These are phyloP conservation scores for Penicillium janthinellum DNA, from an alignment of 2,329 filamentous ascomycete species.

Conservation along the genomic window DNA sequence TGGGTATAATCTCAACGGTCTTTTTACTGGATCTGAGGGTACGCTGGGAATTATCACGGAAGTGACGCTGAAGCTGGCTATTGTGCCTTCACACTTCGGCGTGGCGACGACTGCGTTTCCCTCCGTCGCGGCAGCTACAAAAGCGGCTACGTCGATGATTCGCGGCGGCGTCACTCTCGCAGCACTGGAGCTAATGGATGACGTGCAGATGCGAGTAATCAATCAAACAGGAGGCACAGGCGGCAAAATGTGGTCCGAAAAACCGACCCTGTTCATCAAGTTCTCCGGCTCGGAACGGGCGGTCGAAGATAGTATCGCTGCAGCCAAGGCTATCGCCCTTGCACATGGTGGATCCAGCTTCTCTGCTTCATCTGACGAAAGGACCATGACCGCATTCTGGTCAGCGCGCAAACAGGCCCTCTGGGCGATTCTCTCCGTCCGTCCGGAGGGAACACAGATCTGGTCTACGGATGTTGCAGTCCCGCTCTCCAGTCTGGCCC, in stretches of 20 bases:
- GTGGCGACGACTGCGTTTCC: conserved; percentile 66
- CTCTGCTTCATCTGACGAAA: conserved; percentile 55
- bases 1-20: conserved; percentile 69
- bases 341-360: conserved; percentile 52
- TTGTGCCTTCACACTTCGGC: conserved; percentile 63
- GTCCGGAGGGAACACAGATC: conserved; percentile 58
- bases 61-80: conserved; percentile 67
- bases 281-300: conserved; percentile 77
- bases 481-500: conserved; percentile 60
- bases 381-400: conserved; percentile 60
- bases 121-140: conserved; percentile 64
- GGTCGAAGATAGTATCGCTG: conserved; percentile 73
- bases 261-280: conserved; percentile 49
- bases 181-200: conserved; percentile 61
- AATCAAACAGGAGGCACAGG: conserved; percentile 65
- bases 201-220: conserved; percentile 66
- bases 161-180: conserved; percentile 68
- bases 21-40: conserved; percentile 72
- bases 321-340: conserved; percentile 69
- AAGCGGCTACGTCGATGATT: conserved; percentile 62
- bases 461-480: conserved; percentile 66
- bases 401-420: conserved; percentile 62
- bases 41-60: conserved; percentile 72
- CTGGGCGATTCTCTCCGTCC: conserved; percentile 62
- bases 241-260: conserved; percentile 43